Percentiles rank a stretch among this genome's conserved stretches.
phyloP scores from a whole-genome alignment of 805 yeast genomes.

The Zygotorulaspora danielsina region DNA sequence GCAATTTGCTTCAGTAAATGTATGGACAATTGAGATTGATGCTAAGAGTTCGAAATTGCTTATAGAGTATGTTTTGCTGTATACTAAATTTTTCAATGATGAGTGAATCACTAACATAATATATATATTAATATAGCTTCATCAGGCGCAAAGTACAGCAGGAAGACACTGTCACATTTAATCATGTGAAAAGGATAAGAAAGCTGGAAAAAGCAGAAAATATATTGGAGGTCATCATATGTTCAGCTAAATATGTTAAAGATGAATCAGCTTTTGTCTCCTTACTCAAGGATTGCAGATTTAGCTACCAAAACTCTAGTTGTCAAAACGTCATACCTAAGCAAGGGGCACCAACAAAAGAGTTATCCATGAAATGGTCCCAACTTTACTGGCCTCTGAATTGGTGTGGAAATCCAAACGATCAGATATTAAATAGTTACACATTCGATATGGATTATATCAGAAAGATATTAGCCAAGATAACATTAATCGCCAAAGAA shows the following conservation, averaged over 20 bases:
- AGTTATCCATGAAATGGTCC: constrained; percentile 64
- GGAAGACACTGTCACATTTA: constrained; percentile 28
- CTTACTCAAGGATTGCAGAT: constrained; percentile 13
- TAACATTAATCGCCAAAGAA: constrained; percentile 26
- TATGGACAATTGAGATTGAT: constrained; percentile 47
- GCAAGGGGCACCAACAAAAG: constrained; percentile 66
- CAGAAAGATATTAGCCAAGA: constrained; percentile 29
- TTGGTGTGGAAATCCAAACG: constrained; percentile 90
- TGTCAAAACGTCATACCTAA: constrained; percentile 45
- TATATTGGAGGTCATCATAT: constrained; percentile 42
- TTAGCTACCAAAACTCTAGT: constrained; percentile 23
- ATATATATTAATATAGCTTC: constrained; percentile 11
- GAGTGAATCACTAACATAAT: constrained; percentile 1
- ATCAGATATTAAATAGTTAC: constrained; percentile 59
- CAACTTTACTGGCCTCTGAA: constrained; percentile 74
- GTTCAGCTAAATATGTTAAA: constrained; percentile 39
- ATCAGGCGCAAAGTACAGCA: constrained; percentile 27
- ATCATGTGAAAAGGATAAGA: constrained; percentile 51
- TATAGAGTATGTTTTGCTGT: constrained; percentile 21
- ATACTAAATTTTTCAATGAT: neutral
- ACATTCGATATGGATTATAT: constrained; percentile 46
- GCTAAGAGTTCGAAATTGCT: constrained; percentile 36
- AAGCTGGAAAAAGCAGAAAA: constrained; percentile 29
- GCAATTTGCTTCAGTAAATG: constrained; percentile 24
- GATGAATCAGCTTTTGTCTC: constrained; percentile 28